Base-by-base conservation (phyloP, 495 filamentous ascomycete genomes). In the Neurospora pannonica region DNA sequence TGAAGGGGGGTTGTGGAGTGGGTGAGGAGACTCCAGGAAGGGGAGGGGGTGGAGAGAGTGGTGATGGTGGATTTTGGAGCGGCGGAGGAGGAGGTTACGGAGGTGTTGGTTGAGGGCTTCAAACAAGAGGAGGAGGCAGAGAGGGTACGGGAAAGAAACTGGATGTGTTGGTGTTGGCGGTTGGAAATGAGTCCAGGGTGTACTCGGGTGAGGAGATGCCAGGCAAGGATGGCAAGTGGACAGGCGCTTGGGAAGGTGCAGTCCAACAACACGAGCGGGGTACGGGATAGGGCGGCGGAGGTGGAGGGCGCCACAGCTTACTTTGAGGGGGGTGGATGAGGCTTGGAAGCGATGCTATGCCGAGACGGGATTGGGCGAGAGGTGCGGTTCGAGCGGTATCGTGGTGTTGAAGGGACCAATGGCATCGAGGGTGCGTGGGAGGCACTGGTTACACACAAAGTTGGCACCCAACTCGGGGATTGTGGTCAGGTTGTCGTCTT, bases 61-160 rank as follows among this genome's bases (percentile, higher is more conserved):
- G 73, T 74, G 34, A 54, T 74, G 11, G 19, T 74, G 2, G 73
- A 71, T 38, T 74, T 71, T 60, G 73, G 73, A 15, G 73, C 70
- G n/a, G 40, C 60, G n/a, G 39, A 38, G n/a, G 39, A 38, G n/a
- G 40, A 24, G 10, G 40, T 54, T 21, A 39, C 69, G 13, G 73
- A 71, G 28, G 2, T 15, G 6, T 28, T 71, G 2, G 19, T 70
- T 2, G 5, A 34, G 3, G 42, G n/a, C n/a, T n/a, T n/a, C n/a
- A n/a, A n/a, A n/a, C n/a, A n/a, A n/a, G n/a, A n/a, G n/a, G n/a
- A n/a, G n/a, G n/a, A n/a, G n/a, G n/a, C n/a, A n/a, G n/a, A n/a
- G n/a, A n/a, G n/a, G n/a, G n/a, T n/a, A n/a, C n/a, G n/a, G n/a
- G n/a, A n/a, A n/a, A 46, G 19, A 8, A 4, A 10, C 8, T 71